A percentile compares a stretch with the other conserved stretches of the same genome.
Evolutionary conservation across 176 grass and related monocot genomes (phyloP).

Genomic region (Juncus effusus): DNA sequence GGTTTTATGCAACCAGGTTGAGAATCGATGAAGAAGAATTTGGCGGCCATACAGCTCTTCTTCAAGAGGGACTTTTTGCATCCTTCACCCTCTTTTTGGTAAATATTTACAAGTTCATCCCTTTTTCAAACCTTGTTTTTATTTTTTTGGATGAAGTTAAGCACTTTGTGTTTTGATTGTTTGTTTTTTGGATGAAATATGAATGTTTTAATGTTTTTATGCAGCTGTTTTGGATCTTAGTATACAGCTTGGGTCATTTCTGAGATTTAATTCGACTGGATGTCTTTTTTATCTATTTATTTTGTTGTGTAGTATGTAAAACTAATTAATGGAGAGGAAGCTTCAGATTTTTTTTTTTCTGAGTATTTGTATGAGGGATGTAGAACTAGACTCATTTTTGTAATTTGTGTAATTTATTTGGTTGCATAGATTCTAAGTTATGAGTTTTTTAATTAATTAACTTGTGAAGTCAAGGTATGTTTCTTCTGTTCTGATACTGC

Average conservation of each 20-base stretch:
- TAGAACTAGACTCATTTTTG: conserved; percentile 20
- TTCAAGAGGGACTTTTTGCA: conserved; percentile 94
- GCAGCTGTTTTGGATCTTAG: conserved; percentile 84
- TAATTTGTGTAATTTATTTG: conserved; percentile 19
- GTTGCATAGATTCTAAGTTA: background rate
- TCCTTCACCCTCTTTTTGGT: conserved; percentile 96
- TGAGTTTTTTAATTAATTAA: conserved; percentile 21
- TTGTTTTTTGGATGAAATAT: conserved; percentile 4
- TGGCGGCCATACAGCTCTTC: conserved; percentile 73
- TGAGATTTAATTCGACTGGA: conserved; percentile 39
- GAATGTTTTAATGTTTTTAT: conserved; percentile 9
- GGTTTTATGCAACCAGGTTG: conserved; percentile 68
- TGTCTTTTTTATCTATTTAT: conserved; percentile 10
- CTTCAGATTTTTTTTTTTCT: conserved; percentile 16
- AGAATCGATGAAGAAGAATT: conserved; percentile 93
- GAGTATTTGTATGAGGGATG: conserved; percentile 8
- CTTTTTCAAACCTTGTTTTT: background rate
- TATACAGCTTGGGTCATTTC: conserved; percentile 93
- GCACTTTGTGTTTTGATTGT: background rate
- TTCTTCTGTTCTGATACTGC: too few relatives aligned
- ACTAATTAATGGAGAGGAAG: conserved; percentile 7
- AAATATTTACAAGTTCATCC: conserved; percentile 1
- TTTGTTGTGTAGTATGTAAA: conserved; percentile 15
- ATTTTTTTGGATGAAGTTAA: background rate
- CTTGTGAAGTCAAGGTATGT: background rate